These are phyloP conservation scores for Leccinellum albellum DNA, from an alignment of 768 basidiomycete species.

Conservation along the genomic window DNA sequence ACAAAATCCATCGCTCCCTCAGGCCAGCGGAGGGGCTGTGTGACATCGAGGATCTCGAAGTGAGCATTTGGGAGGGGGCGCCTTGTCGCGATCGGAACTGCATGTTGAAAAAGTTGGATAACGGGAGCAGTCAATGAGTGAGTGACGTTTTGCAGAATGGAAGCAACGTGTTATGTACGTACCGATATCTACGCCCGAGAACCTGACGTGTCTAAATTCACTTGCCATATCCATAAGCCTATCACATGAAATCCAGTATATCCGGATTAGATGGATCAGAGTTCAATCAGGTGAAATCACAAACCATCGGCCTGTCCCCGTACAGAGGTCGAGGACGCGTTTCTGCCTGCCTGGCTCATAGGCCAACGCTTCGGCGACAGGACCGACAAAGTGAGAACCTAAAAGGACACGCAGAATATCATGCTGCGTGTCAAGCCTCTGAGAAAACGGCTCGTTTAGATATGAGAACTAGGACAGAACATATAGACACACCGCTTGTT, in stretches of 20 bases:
- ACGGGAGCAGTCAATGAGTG: conserved; percentile 6
- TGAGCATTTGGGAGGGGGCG: conserved; percentile 57
- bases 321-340: conserved; percentile 70
- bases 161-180: conserved; percentile 24
- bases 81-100: conserved; percentile 71
- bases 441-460: not conserved
- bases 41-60: conserved; percentile 67
- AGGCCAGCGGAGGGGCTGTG: conserved; percentile 46
- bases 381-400: conserved; percentile 57
- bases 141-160: conserved; percentile 7
- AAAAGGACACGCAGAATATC: conserved; percentile 45
- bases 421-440: conserved; percentile 58
- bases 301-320: conserved; percentile 72
- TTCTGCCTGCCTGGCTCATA: conserved; percentile 38
- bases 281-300: conserved; percentile 24
- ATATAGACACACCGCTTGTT: conserved; percentile 54
- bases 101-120: conserved; percentile 4
- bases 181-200: conserved; percentile 79
- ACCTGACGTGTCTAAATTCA: conserved; percentile 59
- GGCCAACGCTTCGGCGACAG: conserved; percentile 51
- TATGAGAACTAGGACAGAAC: not conserved
- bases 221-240: conserved; percentile 77
- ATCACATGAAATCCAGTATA: conserved; percentile 13
- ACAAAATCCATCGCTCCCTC: conserved; percentile 61
- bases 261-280: conserved; percentile 16